Base-by-base conservation (phyloP, 805 yeast genomes). In the Maudiozyma pseudohumilis region DNA sequence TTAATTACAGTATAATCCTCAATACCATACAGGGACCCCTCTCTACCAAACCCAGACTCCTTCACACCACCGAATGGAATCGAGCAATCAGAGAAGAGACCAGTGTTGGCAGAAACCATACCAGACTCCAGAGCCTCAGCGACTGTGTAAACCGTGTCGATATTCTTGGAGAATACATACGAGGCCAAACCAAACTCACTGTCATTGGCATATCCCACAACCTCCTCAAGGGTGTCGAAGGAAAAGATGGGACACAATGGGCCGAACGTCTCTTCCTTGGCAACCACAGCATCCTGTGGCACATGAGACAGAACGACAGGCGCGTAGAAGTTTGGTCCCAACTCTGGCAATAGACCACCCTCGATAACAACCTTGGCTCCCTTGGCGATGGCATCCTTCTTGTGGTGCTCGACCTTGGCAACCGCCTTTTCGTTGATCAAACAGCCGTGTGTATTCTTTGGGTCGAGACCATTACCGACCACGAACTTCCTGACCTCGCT, bases 1-100 rank as follows among this genome's bases (percentile, higher is more conserved):
- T 75, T 75, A 36, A 72, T 59, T 13, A 69, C 68, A 27, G 70
- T 63, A 52, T 74, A 75, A 53, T 77, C 83, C 24, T 75, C 80
- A 42, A 78, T 55, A 26, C 84, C 85, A 48, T 68, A 68, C 38
- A 69, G 56, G 1, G 80, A 72, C 13, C 83, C 83, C 56, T 78
- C 85, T 57, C 83, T 70, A 24, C 85, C 85, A 52, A 75, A 76
- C 0, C 85, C 85, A 19, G 80, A 72, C 48, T 75, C 75, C 46
- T 75, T 74, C 34, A 77, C 64, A 39, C 85, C 85, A 24, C 85
- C 75, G 42, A 70, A 70, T 44, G 82, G 81, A 33, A 75, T 49
- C 5, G 78, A 61, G 23, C 70, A 66, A 44, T 74, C 79, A 5
- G 77, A 68, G 53, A 74, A 71, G 3, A 71, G 47, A 37, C 79